These are phyloP conservation scores for Pichia sp. DNA, from an alignment of 1,139 yeast species.

Conservation along the genomic window DNA sequence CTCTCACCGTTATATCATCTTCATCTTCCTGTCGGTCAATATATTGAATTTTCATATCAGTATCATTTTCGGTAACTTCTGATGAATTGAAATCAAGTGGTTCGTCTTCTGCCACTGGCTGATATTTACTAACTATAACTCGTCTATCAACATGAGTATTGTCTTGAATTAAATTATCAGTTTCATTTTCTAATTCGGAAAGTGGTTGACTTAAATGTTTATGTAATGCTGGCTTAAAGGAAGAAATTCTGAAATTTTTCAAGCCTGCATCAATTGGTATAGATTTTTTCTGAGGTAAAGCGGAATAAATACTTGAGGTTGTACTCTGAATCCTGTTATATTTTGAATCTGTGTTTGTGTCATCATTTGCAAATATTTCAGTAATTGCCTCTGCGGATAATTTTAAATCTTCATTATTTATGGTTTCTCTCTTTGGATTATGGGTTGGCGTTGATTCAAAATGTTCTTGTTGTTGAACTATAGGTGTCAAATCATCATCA, in stretches of 20 bases:
- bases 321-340: slow-evolving; percentile 9
- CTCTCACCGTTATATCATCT: background rate
- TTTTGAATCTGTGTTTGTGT: background rate
- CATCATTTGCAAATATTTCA: slow-evolving; percentile 4
- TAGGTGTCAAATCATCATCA: slow-evolving; percentile 8
- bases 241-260: slow-evolving; percentile 11
- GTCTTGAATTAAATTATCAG: background rate
- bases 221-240: slow-evolving; percentile 9
- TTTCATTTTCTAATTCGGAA: slow-evolving; percentile 1
- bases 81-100: slow-evolving; percentile 7
- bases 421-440: background rate
- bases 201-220: slow-evolving; percentile 9
- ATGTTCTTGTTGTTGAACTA: background rate
- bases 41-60: background rate
- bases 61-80: background rate
- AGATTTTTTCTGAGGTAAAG: slow-evolving; percentile 6
- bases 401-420: slow-evolving; percentile 7
- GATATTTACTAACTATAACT: slow-evolving; percentile 1
- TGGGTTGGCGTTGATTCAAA: slow-evolving; percentile 8
- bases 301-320: slow-evolving; percentile 15
- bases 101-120: slow-evolving; percentile 10
- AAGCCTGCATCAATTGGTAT: slow-evolving; percentile 2
- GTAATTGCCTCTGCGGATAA: slow-evolving; percentile 5
- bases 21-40: background rate
- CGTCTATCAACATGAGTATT: background rate